phyloP scores from a whole-genome alignment of 805 yeast genomes.

The Schwanniomyces yamadae region DNA sequence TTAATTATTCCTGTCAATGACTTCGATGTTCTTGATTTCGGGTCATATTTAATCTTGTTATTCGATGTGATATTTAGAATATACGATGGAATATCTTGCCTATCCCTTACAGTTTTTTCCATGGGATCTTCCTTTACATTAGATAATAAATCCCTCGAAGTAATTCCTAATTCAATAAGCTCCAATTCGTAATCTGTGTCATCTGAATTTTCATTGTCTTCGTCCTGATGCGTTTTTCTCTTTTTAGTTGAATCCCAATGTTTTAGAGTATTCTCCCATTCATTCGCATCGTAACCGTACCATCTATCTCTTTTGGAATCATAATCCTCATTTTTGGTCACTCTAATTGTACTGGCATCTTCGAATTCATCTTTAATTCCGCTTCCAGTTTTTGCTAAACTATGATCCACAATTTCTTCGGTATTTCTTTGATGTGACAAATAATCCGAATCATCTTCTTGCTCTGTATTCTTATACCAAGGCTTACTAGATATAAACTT shows the following conservation, averaged over 20 bases:
- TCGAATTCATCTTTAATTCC: constrained; percentile 54
- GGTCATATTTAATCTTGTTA: constrained; percentile 49
- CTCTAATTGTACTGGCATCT: constrained; percentile 17
- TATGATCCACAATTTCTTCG: constrained; percentile 40
- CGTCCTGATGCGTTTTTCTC: constrained; percentile 6
- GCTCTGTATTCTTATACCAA: constrained; percentile 44
- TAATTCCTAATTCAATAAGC: constrained; percentile 34
- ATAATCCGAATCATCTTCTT: constrained; percentile 37
- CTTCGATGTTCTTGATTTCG: constrained; percentile 45
- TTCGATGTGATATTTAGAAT: constrained; percentile 46
- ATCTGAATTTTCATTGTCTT: constrained; percentile 17
- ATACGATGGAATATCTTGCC: constrained; percentile 73
- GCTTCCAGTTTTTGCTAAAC: constrained; percentile 52
- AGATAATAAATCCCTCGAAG: constrained; percentile 20
- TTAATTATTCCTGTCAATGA: constrained; percentile 34
- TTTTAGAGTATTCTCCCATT: constrained; percentile 52
- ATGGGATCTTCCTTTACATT: constrained; percentile 30
- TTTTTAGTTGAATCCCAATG: constrained; percentile 44
- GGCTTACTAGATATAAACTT: constrained; percentile 39
- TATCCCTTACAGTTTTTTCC: constrained; percentile 53
- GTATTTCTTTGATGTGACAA: constrained; percentile 51
- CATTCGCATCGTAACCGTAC: constrained; percentile 72
- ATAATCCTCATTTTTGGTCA: constrained; percentile 41
- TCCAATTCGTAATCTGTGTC: constrained; percentile 44
- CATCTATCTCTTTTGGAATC: constrained; percentile 77